Percentiles rank a stretch among this genome's conserved stretches.
Evolutionary conservation across 1,284 basidiomycete genomes (phyloP).

Genomic region (Papiliotrema fonsecae): DNA sequence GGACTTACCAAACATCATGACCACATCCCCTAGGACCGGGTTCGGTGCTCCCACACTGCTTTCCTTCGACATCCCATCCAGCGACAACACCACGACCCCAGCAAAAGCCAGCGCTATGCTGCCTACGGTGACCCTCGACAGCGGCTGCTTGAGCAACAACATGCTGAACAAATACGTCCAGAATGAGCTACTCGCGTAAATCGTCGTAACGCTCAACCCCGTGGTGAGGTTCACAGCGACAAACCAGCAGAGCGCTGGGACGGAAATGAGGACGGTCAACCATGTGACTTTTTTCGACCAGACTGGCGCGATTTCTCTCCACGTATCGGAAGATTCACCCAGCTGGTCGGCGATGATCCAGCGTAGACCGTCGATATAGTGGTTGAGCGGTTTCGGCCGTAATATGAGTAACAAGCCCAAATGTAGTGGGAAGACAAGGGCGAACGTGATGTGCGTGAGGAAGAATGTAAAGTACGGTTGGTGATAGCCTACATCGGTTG

Average conservation of each 20-base stretch:
- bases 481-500: slow-evolving; percentile 27
- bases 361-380: slow-evolving; percentile 16
- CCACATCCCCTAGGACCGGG: slow-evolving; percentile 39
- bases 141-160: slow-evolving; percentile 33
- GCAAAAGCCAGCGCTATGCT: slow-evolving; percentile 43
- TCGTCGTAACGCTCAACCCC: slow-evolving; percentile 40
- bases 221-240: slow-evolving; percentile 35
- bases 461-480: slow-evolving; percentile 48
- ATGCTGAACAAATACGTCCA: slow-evolving; percentile 44
- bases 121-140: slow-evolving; percentile 34
- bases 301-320: slow-evolving; percentile 19
- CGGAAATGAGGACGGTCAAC: slow-evolving; percentile 32
- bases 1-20: slow-evolving; percentile 44
- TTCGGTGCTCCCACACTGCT: slow-evolving; percentile 11
- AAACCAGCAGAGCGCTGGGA: slow-evolving; percentile 41
- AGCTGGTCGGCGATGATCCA: slow-evolving; percentile 21
- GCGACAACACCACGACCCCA: slow-evolving; percentile 41
- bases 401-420: slow-evolving; percentile 20
- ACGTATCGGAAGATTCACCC: slow-evolving; percentile 13
- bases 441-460: slow-evolving; percentile 46
- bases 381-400: slow-evolving; percentile 7
- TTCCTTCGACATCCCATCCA: slow-evolving; percentile 27
- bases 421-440: slow-evolving; percentile 41
- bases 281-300: slow-evolving; percentile 25
- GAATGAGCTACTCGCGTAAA: slow-evolving; percentile 40